Evolutionary conservation across 1,284 basidiomycete species (phyloP).

Genomic region (Phaffia rhodozyma): DNA sequence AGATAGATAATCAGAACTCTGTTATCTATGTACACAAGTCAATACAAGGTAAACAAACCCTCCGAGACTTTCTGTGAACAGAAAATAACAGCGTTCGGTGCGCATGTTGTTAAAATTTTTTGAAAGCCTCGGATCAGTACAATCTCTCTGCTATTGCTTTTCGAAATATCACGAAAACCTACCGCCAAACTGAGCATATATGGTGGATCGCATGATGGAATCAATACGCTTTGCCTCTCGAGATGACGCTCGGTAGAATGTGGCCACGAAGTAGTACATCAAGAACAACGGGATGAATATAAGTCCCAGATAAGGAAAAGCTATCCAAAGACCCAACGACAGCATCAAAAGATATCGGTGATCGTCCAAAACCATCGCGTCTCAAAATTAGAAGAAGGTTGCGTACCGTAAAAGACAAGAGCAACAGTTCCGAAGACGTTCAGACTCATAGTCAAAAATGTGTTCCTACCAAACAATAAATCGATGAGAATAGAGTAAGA

Average conservation of each 20-base stretch:
- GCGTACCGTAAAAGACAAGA: constrained; percentile 21
- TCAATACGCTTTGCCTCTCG: constrained; percentile 31
- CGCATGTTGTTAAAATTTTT: no score
- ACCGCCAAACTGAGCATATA: constrained; percentile 23
- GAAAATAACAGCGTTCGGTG: no score
- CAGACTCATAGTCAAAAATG: constrained; percentile 9
- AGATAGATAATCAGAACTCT: no score
- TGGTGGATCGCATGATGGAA: constrained; percentile 25
- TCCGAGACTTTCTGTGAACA: no score
- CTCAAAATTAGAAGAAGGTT: not conserved
- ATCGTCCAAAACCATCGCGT: no score
- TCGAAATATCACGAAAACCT: no score
- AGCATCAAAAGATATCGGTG: not conserved
- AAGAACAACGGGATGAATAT: constrained; percentile 21
- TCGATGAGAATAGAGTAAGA: no score
- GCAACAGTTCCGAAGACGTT: constrained; percentile 26
- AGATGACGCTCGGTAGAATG: constrained; percentile 27
- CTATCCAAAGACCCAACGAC: constrained; percentile 24
- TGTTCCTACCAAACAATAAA: not conserved
- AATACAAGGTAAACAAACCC: no score
- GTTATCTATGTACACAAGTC: no score
- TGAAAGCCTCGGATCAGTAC: no score
- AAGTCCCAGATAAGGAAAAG: constrained; percentile 21
- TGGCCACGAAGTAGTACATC: constrained; percentile 21
- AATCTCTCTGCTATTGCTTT: no score